Percentiles rank a stretch among this genome's conserved stretches.
Conservation (phyloP, 75 land plant genomes). For the Ceratopteris richardii region DNA sequence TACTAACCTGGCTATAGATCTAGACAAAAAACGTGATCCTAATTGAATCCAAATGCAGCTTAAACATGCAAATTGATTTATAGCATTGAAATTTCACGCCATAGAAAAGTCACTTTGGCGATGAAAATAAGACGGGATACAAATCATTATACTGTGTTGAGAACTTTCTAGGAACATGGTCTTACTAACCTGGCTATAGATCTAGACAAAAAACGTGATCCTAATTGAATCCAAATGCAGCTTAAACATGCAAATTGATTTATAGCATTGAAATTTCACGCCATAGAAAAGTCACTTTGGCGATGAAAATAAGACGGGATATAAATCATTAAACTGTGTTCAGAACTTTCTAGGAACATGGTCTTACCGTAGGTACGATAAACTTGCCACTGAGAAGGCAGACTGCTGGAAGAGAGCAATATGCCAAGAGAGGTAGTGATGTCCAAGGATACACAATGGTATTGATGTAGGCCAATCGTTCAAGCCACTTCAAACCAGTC, state of each 20-base stretch:
- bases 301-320: background rate
- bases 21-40: too few relatives aligned
- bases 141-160: background rate
- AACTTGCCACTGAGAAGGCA: slow-evolving; percentile 81
- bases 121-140: background rate
- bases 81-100: too few relatives aligned
- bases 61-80: too few relatives aligned
- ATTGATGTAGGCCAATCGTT: slow-evolving; percentile 72
- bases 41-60: too few relatives aligned
- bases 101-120: too few relatives aligned
- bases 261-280: too few relatives aligned
- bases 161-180: background rate
- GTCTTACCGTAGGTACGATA: slow-evolving; percentile 71
- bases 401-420: slow-evolving; percentile 73
- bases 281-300: too few relatives aligned
- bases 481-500: slow-evolving; percentile 68
- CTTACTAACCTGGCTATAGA: too few relatives aligned
- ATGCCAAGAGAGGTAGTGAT: slow-evolving; percentile 80
- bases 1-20: too few relatives aligned
- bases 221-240: too few relatives aligned
- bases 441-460: slow-evolving; percentile 83
- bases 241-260: too few relatives aligned
- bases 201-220: too few relatives aligned
- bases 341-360: background rate
- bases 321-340: background rate